Conservation (phyloP, 129 eudicot genomes). For the carrot (Daucus carota) region DNA sequence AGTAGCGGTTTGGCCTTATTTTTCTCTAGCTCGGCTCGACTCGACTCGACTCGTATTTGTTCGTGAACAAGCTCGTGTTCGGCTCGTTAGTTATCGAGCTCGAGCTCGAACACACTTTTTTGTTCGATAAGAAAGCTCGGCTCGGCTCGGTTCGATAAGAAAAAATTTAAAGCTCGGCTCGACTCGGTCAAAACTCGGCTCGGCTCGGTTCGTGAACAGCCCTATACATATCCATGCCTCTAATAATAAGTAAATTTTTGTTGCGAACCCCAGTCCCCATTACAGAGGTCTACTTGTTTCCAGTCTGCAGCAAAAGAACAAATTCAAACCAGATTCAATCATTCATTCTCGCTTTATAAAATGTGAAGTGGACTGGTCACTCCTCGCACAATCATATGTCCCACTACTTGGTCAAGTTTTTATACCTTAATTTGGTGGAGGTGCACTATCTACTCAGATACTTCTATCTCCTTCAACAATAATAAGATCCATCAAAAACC, state of each 20-base stretch:
- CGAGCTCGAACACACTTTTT: no score
- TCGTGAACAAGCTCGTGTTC: no score
- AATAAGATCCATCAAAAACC: background rate
- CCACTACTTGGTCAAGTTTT: background rate
- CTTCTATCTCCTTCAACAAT: background rate
- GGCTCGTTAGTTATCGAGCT: no score
- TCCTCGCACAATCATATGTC: background rate
- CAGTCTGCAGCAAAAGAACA: background rate
- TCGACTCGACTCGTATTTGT: no score
- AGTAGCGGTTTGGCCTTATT: no score
- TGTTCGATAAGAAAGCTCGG: no score
- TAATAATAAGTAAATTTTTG: background rate
- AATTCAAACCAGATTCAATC: background rate
- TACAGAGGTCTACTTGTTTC: conserved; percentile 1
- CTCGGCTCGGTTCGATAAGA: no score
- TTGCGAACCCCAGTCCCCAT: conserved; percentile 4
- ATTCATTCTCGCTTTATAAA: background rate
- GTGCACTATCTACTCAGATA: background rate
- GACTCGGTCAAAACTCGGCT: no score
- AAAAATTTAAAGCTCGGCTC: no score
- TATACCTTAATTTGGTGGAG: background rate
- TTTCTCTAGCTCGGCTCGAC: no score
- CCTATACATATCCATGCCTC: no score
- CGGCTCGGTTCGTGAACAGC: no score
- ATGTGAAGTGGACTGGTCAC: background rate